phyloP scores from a whole-genome alignment of 169 alveolate genomes.

The Perkinsus chesapeaki region DNA sequence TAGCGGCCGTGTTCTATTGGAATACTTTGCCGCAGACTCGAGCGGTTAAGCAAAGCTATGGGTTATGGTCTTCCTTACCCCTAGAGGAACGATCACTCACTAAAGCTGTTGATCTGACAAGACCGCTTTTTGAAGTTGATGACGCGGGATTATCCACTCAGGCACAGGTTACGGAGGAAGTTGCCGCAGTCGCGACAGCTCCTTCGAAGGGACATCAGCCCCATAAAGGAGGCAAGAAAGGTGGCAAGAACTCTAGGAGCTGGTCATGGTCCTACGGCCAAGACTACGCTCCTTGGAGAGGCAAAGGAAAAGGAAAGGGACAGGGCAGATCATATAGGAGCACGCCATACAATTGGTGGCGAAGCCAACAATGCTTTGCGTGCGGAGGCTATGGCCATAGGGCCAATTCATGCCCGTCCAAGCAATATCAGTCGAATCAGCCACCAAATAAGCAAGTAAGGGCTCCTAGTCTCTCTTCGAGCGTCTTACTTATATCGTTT shows the following conservation, averaged over 20 bases:
- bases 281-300: too few species aligned
- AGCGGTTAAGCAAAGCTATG: background rate
- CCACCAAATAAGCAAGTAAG: background rate
- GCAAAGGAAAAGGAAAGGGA: background rate
- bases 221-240: too few species aligned
- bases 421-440: background rate
- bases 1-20: background rate
- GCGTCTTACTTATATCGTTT: background rate
- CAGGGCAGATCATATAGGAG: too few species aligned
- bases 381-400: background rate
- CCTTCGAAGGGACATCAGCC: background rate
- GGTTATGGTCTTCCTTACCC: background rate
- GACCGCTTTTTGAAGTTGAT: background rate
- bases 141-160: background rate
- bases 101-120: background rate
- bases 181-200: background rate
- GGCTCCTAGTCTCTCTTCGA: background rate
- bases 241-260: too few species aligned
- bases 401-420: background rate
- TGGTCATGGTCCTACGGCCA: too few species aligned
- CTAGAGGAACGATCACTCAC: background rate
- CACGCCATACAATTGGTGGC: background rate
- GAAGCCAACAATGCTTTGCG: background rate
- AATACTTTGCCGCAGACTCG: background rate
- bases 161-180: background rate